A percentile compares a stretch with the other conserved stretches of the same genome.
phyloP scores from a whole-genome alignment of 1,284 basidiomycete genomes.

The Leccinum brunneo-olivaceum region DNA sequence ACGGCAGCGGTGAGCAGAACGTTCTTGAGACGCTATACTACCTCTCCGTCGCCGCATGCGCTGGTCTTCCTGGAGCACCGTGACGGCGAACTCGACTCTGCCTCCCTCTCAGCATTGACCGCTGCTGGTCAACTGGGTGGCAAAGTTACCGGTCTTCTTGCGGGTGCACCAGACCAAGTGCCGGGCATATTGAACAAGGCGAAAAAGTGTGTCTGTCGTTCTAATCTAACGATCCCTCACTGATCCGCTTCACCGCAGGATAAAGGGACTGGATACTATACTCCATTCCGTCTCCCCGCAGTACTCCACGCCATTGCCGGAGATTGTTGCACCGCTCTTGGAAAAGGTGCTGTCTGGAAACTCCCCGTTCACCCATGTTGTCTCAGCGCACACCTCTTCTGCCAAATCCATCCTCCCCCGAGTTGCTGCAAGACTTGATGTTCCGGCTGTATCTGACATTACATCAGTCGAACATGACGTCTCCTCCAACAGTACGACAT shows the following conservation, averaged over 20 bases:
- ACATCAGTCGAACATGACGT: constrained; percentile 75
- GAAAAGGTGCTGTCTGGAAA: constrained; percentile 44
- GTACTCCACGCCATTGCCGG: constrained; percentile 45
- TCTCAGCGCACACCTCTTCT: constrained; percentile 56
- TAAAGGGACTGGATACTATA: constrained; percentile 43
- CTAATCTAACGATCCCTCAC: background rate
- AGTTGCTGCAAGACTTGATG: constrained; percentile 82
- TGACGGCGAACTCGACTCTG: constrained; percentile 75
- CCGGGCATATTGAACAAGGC: constrained; percentile 66
- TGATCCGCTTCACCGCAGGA: constrained; percentile 26
- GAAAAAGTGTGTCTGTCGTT: constrained; percentile 55
- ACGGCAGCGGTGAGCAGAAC: constrained; percentile 21
- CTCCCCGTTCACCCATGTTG: constrained; percentile 79
- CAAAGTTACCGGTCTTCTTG: constrained; percentile 81
- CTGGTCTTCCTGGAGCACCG: constrained; percentile 88
- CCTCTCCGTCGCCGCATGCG: constrained; percentile 55
- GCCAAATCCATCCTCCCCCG: constrained; percentile 72
- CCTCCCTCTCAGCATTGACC: constrained; percentile 84
- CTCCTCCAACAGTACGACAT: constrained; percentile 66
- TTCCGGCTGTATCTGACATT: constrained; percentile 87
- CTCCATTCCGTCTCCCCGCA: constrained; percentile 48
- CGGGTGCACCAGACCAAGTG: constrained; percentile 73
- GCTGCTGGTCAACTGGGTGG: constrained; percentile 85
- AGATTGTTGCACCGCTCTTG: constrained; percentile 48
- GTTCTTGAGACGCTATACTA: constrained; percentile 48